These are phyloP conservation scores for Beauveria asiatica DNA, from an alignment of 2,329 filamentous ascomycete genomes.

Conservation along the genomic window DNA sequence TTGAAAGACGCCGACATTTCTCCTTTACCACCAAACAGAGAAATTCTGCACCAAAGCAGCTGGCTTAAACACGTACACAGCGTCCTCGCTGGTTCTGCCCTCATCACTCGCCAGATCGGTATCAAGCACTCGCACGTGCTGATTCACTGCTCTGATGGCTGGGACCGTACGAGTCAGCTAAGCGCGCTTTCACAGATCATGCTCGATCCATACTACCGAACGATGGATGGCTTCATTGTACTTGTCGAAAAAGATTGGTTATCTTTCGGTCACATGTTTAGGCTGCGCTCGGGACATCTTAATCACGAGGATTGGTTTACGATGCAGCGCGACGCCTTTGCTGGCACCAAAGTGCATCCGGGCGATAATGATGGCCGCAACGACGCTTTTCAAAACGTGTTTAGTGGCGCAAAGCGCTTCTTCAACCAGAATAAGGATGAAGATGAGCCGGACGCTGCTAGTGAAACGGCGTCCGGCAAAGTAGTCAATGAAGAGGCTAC, in stretches of 20 bases:
- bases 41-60: slow-evolving; percentile 71
- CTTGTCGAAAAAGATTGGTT: slow-evolving; percentile 97
- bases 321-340: slow-evolving; percentile 72
- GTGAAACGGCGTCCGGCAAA: slow-evolving; percentile 30
- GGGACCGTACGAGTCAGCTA: slow-evolving; percentile 94
- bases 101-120: slow-evolving; percentile 82
- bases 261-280: slow-evolving; percentile 96
- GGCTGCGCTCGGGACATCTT: slow-evolving; percentile 79
- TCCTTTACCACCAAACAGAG: slow-evolving; percentile 70
- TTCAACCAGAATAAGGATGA: slow-evolving; percentile 62
- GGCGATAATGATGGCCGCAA: slow-evolving; percentile 52
- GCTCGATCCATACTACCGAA: slow-evolving; percentile 91
- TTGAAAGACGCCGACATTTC: slow-evolving; percentile 89
- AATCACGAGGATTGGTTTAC: slow-evolving; percentile 92
- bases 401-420: slow-evolving; percentile 86
- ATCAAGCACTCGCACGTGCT: slow-evolving; percentile 90
- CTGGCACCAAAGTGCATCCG: slow-evolving; percentile 52
- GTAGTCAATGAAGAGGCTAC: slow-evolving; percentile 57
- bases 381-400: slow-evolving; percentile 77
- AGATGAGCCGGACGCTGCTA: slow-evolving; percentile 49
- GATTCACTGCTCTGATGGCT: slow-evolving; percentile 96
- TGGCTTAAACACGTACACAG: slow-evolving; percentile 87
- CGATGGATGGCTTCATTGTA: slow-evolving; percentile 87
- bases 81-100: slow-evolving; percentile 72
- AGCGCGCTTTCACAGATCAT: slow-evolving; percentile 87